Conservation (phyloP, 73 alveolate species). For the Diophrys appendiculata region DNA sequence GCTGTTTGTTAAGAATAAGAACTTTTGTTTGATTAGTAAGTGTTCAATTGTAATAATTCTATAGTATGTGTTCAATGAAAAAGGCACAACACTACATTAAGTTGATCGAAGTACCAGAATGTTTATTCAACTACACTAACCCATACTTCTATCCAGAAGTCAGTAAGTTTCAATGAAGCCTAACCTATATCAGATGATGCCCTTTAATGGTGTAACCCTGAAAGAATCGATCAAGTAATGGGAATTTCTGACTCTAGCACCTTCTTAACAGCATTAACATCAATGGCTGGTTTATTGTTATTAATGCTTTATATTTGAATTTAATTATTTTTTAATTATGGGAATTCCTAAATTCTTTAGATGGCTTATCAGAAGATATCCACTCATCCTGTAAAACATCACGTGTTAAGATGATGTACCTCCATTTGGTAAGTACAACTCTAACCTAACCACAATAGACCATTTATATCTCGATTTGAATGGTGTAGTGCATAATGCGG, state of each 20-base stretch:
- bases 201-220: neutral
- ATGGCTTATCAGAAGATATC: constrained; percentile 93
- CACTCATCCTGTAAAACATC: constrained; percentile 80
- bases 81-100: neutral
- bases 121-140: neutral
- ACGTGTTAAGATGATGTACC: constrained; percentile 70
- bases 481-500: constrained; percentile 92
- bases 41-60: neutral
- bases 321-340: constrained; percentile 62
- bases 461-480: constrained; percentile 96
- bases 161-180: too few relatives aligned
- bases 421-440: constrained; percentile 64
- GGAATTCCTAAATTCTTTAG: constrained; percentile 97
- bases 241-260: neutral
- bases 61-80: constrained; percentile 3
- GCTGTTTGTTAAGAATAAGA: neutral
- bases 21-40: neutral
- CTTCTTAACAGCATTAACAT: neutral
- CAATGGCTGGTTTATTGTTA: too few relatives aligned
- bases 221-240: neutral
- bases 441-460: constrained; percentile 62
- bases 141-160: too few relatives aligned
- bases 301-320: constrained; percentile 12
- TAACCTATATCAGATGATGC: too few relatives aligned
- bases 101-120: neutral